Conservation (phyloP, 148 eudicot genomes). For the Chenopodium formosanum region DNA sequence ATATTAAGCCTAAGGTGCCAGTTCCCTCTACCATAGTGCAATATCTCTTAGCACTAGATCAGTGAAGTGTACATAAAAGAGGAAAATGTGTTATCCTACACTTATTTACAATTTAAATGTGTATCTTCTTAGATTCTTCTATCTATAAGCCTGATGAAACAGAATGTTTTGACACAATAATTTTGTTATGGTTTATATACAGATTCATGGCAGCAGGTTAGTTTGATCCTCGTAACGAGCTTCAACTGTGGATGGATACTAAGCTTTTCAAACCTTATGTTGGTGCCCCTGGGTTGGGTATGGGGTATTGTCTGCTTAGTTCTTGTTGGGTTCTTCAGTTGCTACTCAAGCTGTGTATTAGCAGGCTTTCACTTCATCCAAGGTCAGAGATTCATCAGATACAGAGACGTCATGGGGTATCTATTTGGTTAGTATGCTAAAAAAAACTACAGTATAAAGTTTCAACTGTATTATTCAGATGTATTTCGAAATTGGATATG, state of each 20-base stretch:
- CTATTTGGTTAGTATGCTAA: conserved; percentile 42
- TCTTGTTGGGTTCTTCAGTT: conserved; percentile 41
- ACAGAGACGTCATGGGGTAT: conserved; percentile 58
- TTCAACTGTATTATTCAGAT: background rate
- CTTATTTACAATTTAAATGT: background rate
- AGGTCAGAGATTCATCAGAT: conserved; percentile 60
- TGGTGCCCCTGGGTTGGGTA: conserved; percentile 57
- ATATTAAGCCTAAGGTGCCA: background rate
- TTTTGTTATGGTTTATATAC: conserved; percentile 16
- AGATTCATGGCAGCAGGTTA: conserved; percentile 67
- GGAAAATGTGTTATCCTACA: background rate
- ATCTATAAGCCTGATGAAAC: background rate
- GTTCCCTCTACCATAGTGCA: background rate
- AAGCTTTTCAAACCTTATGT: conserved; percentile 54
- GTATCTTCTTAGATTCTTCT: too few species aligned
- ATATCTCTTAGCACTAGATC: background rate
- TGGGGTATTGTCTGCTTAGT: conserved; percentile 51
- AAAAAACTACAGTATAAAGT: background rate
- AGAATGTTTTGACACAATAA: background rate
- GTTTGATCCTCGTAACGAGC: conserved; percentile 48
- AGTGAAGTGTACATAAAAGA: background rate
- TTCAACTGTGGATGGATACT: conserved; percentile 59
- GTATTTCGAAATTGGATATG: background rate
- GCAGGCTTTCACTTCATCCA: conserved; percentile 53
- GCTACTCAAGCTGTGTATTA: conserved; percentile 55